Base-by-base conservation (phyloP, 1,139 yeast genomes). In the Spathaspora sp. region DNA sequence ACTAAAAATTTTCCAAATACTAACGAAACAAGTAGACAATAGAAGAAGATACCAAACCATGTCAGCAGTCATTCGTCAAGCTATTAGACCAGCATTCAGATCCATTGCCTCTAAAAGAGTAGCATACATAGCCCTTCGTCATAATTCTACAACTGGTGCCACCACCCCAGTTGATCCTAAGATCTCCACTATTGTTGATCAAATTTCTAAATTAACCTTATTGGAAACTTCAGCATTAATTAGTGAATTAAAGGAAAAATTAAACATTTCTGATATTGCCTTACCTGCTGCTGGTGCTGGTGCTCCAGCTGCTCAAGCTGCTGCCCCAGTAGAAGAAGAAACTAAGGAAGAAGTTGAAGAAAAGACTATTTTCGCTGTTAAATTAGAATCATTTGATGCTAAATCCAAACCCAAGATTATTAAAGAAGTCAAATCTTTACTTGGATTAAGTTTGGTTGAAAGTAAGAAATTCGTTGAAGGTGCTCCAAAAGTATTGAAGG, bases 381-480 rank as follows among this genome's bases (percentile, higher is more conserved):
- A 91, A 72, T 82, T 93, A 60, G 98, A 93, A 68, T 81, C 95
- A 38, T 91, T 93, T 59, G 99, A 93, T 61, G 82, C 98, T 52
- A 90, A 91, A 74, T 74, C 96, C 49, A 93, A 93, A 79, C 97
- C 99, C 54, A 93, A 93, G 86, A 82, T 93, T 65, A 95, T 93
- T 68, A 93, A 93, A 78, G 99, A 93, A 74, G 96, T 93, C 58
- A 93, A 93, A 79, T 80, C 87, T 52, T 76, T 93, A 67, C 79
- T 93, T 62, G 97, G 97, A 8, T 79, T 93, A 63, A 89, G 97
- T 15, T 80, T 93, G 58, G 99, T 93, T 51, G 99, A 93, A 66
- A 89, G 97, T 52, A 95, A 93, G 83, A 93, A 93, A 76, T 89
- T 93, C 57, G 99, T 95, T 50, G 99, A 93, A 75, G 74, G 91